phyloP scores from a whole-genome alignment of 2,329 filamentous ascomycete genomes.

The Curvularia lunata region DNA sequence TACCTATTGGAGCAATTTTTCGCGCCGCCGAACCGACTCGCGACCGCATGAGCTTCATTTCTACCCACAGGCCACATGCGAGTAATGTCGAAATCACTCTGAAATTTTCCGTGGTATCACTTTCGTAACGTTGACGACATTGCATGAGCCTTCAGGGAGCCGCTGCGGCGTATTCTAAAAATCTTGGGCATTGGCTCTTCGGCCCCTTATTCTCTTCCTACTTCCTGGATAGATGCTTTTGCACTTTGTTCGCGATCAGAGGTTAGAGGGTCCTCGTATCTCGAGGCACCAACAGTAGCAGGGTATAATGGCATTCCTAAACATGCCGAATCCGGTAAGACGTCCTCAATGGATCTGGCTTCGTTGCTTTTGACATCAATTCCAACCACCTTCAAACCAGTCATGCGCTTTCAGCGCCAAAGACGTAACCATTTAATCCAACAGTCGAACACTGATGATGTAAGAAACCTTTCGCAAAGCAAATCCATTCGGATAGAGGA shows the following conservation, averaged over 20 bases:
- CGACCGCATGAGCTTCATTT: background rate
- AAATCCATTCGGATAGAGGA: background rate
- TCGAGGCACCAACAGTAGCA: background rate
- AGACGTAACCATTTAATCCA: background rate
- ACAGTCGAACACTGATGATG: background rate
- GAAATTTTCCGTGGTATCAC: background rate
- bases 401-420: background rate
- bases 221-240: background rate
- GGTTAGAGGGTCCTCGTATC: background rate
- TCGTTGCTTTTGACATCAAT: background rate
- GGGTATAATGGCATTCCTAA: background rate
- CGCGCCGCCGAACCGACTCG: background rate
- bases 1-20: conserved; percentile 8
- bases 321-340: background rate
- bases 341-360: background rate
- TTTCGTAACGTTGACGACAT: background rate
- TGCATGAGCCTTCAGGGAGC: background rate
- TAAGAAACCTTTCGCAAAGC: background rate
- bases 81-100: background rate
- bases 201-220: background rate
- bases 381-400: background rate
- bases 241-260: background rate
- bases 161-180: background rate
- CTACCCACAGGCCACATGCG: conserved; percentile 1
- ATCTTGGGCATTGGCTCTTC: background rate